These are phyloP conservation scores for Populus trichocarpa DNA, from an alignment of 441 rosid genomes.

Conservation along the genomic window DNA sequence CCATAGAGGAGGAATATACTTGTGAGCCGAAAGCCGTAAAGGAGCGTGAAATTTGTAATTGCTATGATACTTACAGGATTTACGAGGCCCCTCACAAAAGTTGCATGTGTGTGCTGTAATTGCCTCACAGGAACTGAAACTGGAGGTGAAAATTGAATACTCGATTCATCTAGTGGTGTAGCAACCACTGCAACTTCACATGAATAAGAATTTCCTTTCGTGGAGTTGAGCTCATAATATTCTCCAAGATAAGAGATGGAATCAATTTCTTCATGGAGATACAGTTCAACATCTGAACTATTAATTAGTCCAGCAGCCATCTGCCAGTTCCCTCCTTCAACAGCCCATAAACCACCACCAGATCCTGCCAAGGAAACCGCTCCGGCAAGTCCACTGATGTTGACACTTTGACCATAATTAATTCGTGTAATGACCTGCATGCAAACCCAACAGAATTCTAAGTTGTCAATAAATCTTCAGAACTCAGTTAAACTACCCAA, in stretches of 20 bases:
- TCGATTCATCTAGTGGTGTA: constrained; percentile 74
- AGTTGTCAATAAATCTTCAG: background rate
- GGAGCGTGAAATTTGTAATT: constrained; percentile 2
- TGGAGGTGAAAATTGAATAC: constrained; percentile 60
- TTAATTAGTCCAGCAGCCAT: constrained; percentile 79
- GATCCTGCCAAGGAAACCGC: constrained; percentile 97
- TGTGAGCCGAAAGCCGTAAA: background rate
- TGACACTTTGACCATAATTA: constrained; percentile 83
- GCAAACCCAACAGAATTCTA: constrained; percentile 6
- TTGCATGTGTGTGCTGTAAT: constrained; percentile 83
- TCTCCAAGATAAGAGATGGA: constrained; percentile 56
- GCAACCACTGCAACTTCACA: constrained; percentile 72
- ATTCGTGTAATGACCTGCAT: constrained; percentile 82
- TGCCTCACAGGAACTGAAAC: constrained; percentile 68
- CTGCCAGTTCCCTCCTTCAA: constrained; percentile 95
- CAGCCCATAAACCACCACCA: constrained; percentile 79
- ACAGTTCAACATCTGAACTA: constrained; percentile 59
- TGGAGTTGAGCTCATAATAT: constrained; percentile 75
- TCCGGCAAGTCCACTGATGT: constrained; percentile 90
- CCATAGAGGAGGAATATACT: background rate
- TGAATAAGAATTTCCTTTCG: constrained; percentile 54
- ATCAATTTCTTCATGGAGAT: constrained; percentile 61
- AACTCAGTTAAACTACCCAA: background rate
- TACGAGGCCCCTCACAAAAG: constrained; percentile 80
- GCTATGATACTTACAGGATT: constrained; percentile 63